Base-by-base conservation (phyloP, 2,329 filamentous ascomycete species). In the Pezicula carpinea region DNA sequence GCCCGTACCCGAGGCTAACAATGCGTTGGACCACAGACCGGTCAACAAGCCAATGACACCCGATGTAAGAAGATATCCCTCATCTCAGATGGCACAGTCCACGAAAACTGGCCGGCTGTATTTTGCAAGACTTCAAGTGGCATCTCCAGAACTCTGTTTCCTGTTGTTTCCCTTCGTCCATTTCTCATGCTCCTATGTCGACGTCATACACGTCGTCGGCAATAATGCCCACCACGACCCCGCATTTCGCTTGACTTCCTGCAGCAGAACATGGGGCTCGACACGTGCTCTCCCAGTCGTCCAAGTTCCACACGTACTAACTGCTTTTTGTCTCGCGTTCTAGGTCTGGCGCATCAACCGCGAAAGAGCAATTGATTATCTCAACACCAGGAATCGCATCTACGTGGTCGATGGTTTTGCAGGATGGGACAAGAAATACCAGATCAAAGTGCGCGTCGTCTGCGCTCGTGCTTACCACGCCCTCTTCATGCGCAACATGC, bases 401-500 rank as follows among this genome's bases (percentile, higher is more conserved):
- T 99, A 99, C 71, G 93, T 99, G 57, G 80, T 99, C 58, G 93
- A 99, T 69, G 93, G 93, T 57, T 99, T 85, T 68, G 93, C 93
- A 59, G 93, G 93, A 69, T 99, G 93, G 93, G 93, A 99, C 63
- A 86, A 95, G 77, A 91, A 93, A 70, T 99, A 99, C 79, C 82
- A 91, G 59, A 97, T 99, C 75, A 88, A 85, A 64, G 93, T 99
- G 63, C 91, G 93, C 65, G 92, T 99, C 56, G 91, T 99, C 66
- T 99, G 93, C 75, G 93, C 93, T 59, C 91, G 93, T 68, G 93
- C 93, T 71, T 99, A 99, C 80, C 93, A 99, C 80, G 93, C 93
- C 53, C 83, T 99, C 57, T 99, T 99, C 83, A 99, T 99, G 93
- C 89, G 91, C 67, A 99, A 99, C 80, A 99, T 99, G 93, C 87